Base-by-base conservation (phyloP, 2,329 filamentous ascomycete species). In the Pseudocercospora pini-densiflorae region DNA sequence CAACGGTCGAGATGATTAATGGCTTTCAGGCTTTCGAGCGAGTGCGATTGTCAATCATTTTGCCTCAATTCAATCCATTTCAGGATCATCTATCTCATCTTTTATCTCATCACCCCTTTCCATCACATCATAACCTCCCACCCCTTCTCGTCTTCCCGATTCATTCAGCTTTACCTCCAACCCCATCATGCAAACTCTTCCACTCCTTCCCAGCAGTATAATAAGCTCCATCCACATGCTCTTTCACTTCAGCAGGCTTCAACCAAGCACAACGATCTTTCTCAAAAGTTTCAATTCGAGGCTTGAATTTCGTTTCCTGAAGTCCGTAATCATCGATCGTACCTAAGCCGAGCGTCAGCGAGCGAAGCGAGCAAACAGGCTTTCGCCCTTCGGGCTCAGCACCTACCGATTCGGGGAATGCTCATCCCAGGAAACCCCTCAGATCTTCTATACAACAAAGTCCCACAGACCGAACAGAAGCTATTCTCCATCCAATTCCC, bases 261-360 rank as follows among this genome's bases (percentile, higher is more conserved):
- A 69, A 62, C 67, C 67, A 69, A 9, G 31, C 53, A 33, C 86
- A 85, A 1, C 87, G 77, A 66, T 84, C 79, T 74, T 82, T 0
- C 77, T 77, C 61, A 74, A 83, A 90, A 54, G 81, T 78, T 79
- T 89, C 88, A 0, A 82, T 67, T 65, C 73, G 75, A 0, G 88
- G 88, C 72, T 78, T 85, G 68, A 90, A 74, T 72, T 82, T 85
- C 0, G 83, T 86, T 77, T 89, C 86, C 36, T 84, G 81, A 59
- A 90, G 72, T 59, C 73, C 75, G 60, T 88, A 87, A 76, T 90
- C 88, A 73, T 90, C 88, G 1, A 90, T 83, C 0, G 86, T 89
- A 0, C 88, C 88, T 80, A 84, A 0, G 72, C 77, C 10, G 8
- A 14, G 5, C 19, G 24, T 0, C 76, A 71, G 5, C 47, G 47